Conservation (phyloP, 305 asterid species). For the Fraxinus ornus region DNA sequence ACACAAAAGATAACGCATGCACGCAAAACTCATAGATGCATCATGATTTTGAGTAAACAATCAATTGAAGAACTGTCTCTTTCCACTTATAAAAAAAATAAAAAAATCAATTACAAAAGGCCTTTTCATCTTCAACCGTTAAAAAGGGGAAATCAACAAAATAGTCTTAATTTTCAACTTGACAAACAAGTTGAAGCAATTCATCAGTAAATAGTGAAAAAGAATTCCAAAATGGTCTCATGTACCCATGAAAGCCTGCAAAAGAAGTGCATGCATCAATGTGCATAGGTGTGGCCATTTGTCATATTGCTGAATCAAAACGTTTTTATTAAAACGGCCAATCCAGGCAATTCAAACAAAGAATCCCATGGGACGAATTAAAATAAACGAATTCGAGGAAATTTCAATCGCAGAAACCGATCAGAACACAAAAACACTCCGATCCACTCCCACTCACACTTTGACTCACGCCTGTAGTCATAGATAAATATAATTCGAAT, state of each 20-base stretch:
- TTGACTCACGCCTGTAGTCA: neutral
- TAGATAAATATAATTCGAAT: neutral
- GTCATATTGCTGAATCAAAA: neutral
- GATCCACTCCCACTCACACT: conserved; percentile 26
- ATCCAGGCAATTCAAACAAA: conserved; percentile 9
- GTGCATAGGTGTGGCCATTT: neutral
- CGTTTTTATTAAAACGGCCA: neutral
- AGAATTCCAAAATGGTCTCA: neutral
- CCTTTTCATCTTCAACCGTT: neutral
- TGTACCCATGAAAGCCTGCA: conserved; percentile 5
- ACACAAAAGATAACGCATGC: neutral
- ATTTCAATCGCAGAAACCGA: conserved; percentile 7
- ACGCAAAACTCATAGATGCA: neutral
- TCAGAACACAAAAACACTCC: conserved; percentile 13
- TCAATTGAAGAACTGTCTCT: neutral
- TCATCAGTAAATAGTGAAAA: conserved; percentile 6
- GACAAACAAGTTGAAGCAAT: neutral
- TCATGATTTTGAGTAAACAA: neutral
- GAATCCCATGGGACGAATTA: conserved; percentile 10
- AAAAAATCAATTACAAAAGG: neutral
- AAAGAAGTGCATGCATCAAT: conserved; percentile 8
- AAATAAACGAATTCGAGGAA: conserved; percentile 13
- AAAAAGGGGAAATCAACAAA: neutral
- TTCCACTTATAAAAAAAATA: neutral
- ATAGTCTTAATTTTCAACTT: neutral